Evolutionary conservation across 2,329 filamentous ascomycete genomes (phyloP).

Genomic region (Berkeleyomyces rouxiae): DNA sequence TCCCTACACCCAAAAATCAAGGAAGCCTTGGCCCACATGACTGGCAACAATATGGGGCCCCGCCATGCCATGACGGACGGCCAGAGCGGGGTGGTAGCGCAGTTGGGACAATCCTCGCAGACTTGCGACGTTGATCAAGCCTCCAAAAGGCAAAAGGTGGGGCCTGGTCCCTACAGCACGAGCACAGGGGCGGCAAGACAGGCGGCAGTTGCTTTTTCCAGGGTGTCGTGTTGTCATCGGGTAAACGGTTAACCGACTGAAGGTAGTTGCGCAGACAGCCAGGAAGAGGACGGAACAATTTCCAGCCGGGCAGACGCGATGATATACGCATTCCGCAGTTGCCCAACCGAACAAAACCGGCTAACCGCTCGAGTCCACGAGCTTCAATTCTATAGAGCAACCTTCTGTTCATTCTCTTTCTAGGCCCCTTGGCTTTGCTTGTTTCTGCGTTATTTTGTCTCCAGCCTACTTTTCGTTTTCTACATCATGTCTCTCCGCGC

Average conservation of each 20-base stretch:
- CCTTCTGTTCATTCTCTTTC: not conserved
- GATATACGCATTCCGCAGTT: not conserved
- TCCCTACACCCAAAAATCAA: not conserved
- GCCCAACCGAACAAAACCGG: not conserved
- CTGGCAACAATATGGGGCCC: not conserved
- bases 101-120: too few relatives aligned
- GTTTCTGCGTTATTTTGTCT: not conserved
- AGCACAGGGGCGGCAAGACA: not conserved
- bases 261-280: not conserved
- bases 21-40: not conserved
- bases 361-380: not conserved
- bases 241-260: not conserved
- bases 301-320: not conserved
- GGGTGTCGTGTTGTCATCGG: not conserved
- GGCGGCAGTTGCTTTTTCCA: constrained; percentile 1
- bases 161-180: not conserved
- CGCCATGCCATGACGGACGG: too few relatives aligned
- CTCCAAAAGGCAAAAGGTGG: not conserved
- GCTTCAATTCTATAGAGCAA: not conserved
- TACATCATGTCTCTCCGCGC: not conserved
- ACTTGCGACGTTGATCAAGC: too few relatives aligned
- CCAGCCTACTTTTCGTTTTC: not conserved
- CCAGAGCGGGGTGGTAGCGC: not conserved
- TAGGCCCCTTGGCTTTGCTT: not conserved
- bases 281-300: not conserved